Evolutionary conservation across 305 asterid species (phyloP), one percentile per base, ranked within the genome.

Genomic region (Fraxinus sp.): DNA sequence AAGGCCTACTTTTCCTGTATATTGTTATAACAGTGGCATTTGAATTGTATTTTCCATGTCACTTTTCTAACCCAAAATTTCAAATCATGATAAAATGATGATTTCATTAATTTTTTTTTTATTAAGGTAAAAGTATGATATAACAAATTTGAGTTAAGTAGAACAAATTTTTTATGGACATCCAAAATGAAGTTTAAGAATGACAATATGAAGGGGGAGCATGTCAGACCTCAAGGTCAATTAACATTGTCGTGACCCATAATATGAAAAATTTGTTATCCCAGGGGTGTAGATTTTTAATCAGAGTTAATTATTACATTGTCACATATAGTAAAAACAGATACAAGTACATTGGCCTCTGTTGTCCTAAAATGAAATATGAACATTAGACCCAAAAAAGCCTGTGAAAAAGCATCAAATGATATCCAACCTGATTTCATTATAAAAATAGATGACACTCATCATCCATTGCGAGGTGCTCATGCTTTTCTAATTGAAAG

Each of bases 31-130:
- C 26, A 7, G 74, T 28, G 18, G 74, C 74, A 68, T 28, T 68
- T 68, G 74, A 30, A 68, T 68, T 28, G 74, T 26, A 26, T 28
- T 11, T 26, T 30, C 74, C 74, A n/a, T 4, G 74, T 68, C 39
- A 68, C 74, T 68, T 68, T 70, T 30, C 41, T 26, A 70, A 70
- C 36, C 76, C 76, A 70, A 70, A 70, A 70, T 70, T 70, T 70
- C 22, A 32, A 70, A 70, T 30, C 35, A 9, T 68, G 39, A 5
- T 70, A 28, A 70, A 32, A 70, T 28, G 76, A 70, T 32, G 9
- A 14, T 28, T 14, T 10, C 41, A 13, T 70, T 30, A 32, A 11
- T 5, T 30, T 30, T 28, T 3, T 5, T 64, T 64, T 64, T 24
- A 70, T 11, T 24, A 32, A 70, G 36, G 76, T 70, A 4, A 14